Percentiles rank a stretch among this genome's conserved stretches.
Evolutionary conservation across 441 rosid species (phyloP).

Genomic region (Croton laevigatus): DNA sequence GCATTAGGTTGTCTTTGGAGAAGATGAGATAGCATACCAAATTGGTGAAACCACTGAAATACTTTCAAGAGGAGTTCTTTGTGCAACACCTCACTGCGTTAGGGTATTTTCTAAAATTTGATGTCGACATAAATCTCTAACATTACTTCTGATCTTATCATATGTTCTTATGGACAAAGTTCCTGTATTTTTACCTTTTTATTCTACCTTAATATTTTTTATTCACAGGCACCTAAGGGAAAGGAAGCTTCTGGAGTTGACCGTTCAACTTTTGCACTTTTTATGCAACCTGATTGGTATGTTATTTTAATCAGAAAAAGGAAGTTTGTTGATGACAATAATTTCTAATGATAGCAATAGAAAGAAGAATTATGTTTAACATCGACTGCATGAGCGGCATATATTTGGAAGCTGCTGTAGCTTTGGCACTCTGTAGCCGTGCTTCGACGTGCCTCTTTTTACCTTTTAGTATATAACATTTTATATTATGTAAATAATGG

Average conservation of each 20-base stretch:
- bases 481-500: not conserved
- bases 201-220: not conserved
- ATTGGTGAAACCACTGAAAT: slow-evolving; percentile 91
- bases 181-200: not conserved
- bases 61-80: slow-evolving; percentile 75
- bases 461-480: too few species aligned
- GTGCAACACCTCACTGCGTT: slow-evolving; percentile 96
- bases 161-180: not conserved
- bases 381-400: not conserved
- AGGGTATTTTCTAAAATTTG: slow-evolving; percentile 46
- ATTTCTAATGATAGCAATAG: not conserved
- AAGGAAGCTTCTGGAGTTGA: slow-evolving; percentile 62
- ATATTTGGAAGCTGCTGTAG: not conserved
- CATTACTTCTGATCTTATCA: not conserved
- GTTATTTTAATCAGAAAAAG: slow-evolving; percentile 5
- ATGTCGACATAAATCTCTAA: not conserved
- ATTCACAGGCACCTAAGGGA: slow-evolving; percentile 75
- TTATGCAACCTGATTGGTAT: slow-evolving; percentile 99
- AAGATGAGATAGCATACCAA: slow-evolving; percentile 91
- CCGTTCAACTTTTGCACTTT: slow-evolving; percentile 86
- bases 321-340: not conserved
- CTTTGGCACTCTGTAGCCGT: not conserved
- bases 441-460: too few species aligned
- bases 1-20: slow-evolving; percentile 67
- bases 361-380: slow-evolving; percentile 1